Conservation (phyloP, 2,329 filamentous ascomycete species). For the Alternaria panax region DNA sequence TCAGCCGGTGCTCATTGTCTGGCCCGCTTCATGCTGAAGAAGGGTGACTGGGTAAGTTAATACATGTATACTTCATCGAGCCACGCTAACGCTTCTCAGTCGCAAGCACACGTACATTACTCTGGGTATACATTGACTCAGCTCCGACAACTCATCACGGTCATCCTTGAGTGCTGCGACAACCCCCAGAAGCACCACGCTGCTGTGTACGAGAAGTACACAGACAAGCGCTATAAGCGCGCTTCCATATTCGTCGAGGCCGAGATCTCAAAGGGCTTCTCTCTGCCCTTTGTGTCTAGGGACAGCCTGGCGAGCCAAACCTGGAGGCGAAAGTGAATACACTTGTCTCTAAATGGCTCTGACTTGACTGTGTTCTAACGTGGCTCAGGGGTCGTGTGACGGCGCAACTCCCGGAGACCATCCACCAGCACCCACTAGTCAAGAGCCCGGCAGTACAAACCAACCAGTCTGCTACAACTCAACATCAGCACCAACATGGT, state of each 20-base stretch:
- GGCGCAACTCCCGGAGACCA: constrained; percentile 22
- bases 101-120: constrained; percentile 85
- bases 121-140: constrained; percentile 91
- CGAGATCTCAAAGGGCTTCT: constrained; percentile 71
- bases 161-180: constrained; percentile 88
- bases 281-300: constrained; percentile 53
- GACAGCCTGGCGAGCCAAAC: constrained; percentile 47
- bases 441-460: constrained; percentile 18
- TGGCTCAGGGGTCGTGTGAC: constrained; percentile 32
- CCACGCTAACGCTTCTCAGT: constrained; percentile 62
- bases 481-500: constrained; percentile 29
- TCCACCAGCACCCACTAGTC: constrained; percentile 22
- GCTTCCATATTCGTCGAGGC: constrained; percentile 81
- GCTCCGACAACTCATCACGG: constrained; percentile 75
- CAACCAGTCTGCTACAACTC: constrained; percentile 15
- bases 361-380: constrained; percentile 37
- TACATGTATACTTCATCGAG: not conserved
- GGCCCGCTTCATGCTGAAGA: constrained; percentile 84
- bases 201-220: constrained; percentile 92
- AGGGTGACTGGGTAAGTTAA: constrained; percentile 85
- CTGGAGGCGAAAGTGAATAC: constrained; percentile 51
- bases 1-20: constrained; percentile 93
- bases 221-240: constrained; percentile 84
- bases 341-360: constrained; percentile 28
- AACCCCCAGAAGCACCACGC: constrained; percentile 80